These are phyloP conservation scores for Saccharomycopsis malanga DNA, from an alignment of 805 yeast genomes.

Conservation along the genomic window DNA sequence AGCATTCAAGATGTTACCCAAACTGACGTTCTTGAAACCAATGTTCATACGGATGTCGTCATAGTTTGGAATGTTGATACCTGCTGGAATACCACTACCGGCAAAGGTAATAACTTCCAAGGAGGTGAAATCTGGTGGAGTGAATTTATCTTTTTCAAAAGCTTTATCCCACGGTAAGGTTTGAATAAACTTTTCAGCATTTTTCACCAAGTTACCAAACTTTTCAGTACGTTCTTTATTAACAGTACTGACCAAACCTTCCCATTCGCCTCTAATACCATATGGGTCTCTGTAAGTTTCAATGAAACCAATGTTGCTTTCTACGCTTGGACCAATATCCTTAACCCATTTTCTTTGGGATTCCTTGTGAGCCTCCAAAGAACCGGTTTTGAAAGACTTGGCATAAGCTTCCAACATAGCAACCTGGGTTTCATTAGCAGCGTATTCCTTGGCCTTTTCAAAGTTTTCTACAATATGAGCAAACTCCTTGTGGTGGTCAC, in stretches of 20 bases:
- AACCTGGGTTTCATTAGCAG: slow-evolving; percentile 66
- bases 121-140: slow-evolving; percentile 90
- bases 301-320: slow-evolving; percentile 82
- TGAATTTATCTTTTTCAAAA: slow-evolving; percentile 77
- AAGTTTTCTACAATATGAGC: slow-evolving; percentile 48
- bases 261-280: slow-evolving; percentile 92
- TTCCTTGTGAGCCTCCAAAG: slow-evolving; percentile 76
- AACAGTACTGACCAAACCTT: slow-evolving; percentile 84
- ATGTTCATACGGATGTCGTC: slow-evolving; percentile 78
- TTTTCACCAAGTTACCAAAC: slow-evolving; percentile 59
- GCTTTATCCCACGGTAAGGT: slow-evolving; percentile 71
- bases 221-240: slow-evolving; percentile 81
- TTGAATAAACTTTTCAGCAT: slow-evolving; percentile 57
- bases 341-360: slow-evolving; percentile 86
- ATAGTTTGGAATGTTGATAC: slow-evolving; percentile 88
- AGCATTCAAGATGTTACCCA: slow-evolving; percentile 79
- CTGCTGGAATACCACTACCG: slow-evolving; percentile 88
- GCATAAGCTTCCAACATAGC: slow-evolving; percentile 61
- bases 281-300: slow-evolving; percentile 92
- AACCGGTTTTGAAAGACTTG: slow-evolving; percentile 70
- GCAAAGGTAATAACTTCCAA: slow-evolving; percentile 85
- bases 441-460: slow-evolving; percentile 48
- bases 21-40: slow-evolving; percentile 85
- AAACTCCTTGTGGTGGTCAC: slow-evolving; percentile 71
- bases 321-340: slow-evolving; percentile 72